Evolutionary conservation across 1,284 basidiomycete genomes (phyloP).

Genomic region (Schizophyllum amplum): DNA sequence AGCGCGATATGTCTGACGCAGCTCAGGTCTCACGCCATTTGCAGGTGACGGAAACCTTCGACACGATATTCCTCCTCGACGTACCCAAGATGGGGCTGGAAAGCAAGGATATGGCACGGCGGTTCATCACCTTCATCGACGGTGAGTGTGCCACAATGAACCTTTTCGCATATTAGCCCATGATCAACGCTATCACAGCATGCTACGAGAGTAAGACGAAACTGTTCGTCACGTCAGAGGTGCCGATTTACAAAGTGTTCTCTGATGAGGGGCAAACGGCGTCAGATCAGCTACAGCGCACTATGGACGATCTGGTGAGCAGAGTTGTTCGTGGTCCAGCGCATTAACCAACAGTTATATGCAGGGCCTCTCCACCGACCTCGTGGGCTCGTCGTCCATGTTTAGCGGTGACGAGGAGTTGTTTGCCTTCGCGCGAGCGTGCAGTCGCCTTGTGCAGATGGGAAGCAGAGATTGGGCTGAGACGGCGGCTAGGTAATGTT

Average conservation of each 20-base stretch:
- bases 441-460: conserved; percentile 88
- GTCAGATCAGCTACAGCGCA: conserved; percentile 76
- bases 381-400: conserved; percentile 76
- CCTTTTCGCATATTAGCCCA: conserved; percentile 1
- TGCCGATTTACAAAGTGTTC: conserved; percentile 84
- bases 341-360: not conserved
- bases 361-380: conserved; percentile 70
- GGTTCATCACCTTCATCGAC: conserved; percentile 98
- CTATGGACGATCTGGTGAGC: conserved; percentile 86
- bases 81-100: conserved; percentile 85
- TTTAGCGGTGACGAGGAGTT: conserved; percentile 92
- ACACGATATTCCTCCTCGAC: conserved; percentile 82
- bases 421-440: conserved; percentile 91
- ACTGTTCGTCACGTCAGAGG: conserved; percentile 84
- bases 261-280: conserved; percentile 52
- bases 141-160: conserved; percentile 34
- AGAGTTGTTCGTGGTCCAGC: not conserved
- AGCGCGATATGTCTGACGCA: no score
- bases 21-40: not conserved
- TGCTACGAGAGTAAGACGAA: conserved; percentile 95
- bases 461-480: conserved; percentile 81
- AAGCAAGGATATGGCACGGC: conserved; percentile 82
- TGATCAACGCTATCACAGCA: conserved; percentile 31
- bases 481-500: no score
- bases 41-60: conserved; percentile 74